Conservation (phyloP, 176 grass and related monocot genomes). For the Lolium perenne region DNA sequence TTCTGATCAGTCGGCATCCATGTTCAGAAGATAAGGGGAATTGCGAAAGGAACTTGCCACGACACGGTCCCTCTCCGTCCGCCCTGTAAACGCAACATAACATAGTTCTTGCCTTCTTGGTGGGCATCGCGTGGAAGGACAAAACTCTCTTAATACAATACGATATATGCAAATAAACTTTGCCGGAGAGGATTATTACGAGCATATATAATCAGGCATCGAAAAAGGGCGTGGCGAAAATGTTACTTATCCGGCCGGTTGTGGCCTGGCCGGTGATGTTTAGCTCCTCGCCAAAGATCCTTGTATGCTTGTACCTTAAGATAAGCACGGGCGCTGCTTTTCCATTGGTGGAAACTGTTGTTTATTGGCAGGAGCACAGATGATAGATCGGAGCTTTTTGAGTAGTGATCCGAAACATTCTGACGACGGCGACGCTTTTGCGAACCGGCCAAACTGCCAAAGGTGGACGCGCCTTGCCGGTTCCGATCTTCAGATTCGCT, state of each 20-base stretch:
- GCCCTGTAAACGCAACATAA: neutral
- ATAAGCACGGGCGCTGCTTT: conserved; percentile 1
- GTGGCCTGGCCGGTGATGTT: too few relatives aligned
- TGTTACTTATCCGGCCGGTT: neutral
- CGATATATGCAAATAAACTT: too few relatives aligned
- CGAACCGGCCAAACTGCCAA: neutral
- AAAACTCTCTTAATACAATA: neutral
- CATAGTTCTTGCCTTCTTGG: neutral
- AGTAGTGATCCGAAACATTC: neutral
- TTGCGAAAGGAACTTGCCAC: neutral
- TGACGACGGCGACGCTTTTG: neutral
- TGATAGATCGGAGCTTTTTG: neutral
- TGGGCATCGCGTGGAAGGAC: neutral
- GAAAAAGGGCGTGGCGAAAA: neutral
- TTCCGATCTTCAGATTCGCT: conserved; percentile 14
- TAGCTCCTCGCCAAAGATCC: neutral
- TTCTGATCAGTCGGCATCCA: neutral
- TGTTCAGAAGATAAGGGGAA: neutral
- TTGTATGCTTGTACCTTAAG: conserved; percentile 27
- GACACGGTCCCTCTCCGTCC: neutral
- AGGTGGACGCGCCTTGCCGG: neutral
- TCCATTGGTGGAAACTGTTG: too few relatives aligned
- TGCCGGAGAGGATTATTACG: neutral
- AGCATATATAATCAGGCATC: conserved; percentile 18
- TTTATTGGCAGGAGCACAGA: neutral